Evolutionary conservation across 768 basidiomycete species (phyloP).

Genomic region (Tylopilus plumbeoviolaceoides): DNA sequence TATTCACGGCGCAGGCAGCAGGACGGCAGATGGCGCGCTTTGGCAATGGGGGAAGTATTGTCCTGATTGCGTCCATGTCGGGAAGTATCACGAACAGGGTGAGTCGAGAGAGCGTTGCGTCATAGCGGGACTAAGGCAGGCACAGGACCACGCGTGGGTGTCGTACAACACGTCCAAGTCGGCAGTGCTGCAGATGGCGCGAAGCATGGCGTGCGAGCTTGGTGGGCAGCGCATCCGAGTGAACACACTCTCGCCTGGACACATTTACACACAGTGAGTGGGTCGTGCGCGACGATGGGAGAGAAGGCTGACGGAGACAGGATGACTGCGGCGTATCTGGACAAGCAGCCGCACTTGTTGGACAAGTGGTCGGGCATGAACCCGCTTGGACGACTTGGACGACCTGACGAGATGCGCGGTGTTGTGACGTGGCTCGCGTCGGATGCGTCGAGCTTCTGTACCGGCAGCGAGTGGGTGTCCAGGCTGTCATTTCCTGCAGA

Average conservation of each 20-base stretch:
- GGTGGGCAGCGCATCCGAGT: slow-evolving; percentile 64
- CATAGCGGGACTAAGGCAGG: background rate
- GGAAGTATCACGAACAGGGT: slow-evolving; percentile 73
- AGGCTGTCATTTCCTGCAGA: too few relatives aligned
- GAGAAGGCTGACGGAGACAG: slow-evolving; percentile 29
- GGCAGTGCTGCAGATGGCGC: slow-evolving; percentile 74
- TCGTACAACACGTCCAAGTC: slow-evolving; percentile 77
- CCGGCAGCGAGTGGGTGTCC: slow-evolving; percentile 71
- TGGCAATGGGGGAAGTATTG: slow-evolving; percentile 48
- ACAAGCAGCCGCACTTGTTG: slow-evolving; percentile 56
- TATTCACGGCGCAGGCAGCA: slow-evolving; percentile 60
- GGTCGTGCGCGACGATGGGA: slow-evolving; percentile 14
- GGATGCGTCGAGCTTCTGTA: slow-evolving; percentile 75
- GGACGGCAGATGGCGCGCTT: slow-evolving; percentile 53
- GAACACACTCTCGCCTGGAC: slow-evolving; percentile 72
- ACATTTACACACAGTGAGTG: slow-evolving; percentile 66
- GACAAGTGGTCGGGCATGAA: slow-evolving; percentile 68
- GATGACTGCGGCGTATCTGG: slow-evolving; percentile 73
- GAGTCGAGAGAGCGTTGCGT: slow-evolving; percentile 1
- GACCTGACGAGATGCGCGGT: slow-evolving; percentile 70
- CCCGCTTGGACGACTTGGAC: slow-evolving; percentile 66
- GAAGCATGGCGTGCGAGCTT: slow-evolving; percentile 80
- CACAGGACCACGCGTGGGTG: slow-evolving; percentile 69
- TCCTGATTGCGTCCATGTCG: slow-evolving; percentile 58
- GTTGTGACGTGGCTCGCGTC: slow-evolving; percentile 69